Percentiles rank a stretch among this genome's conserved stretches.
Conservation (phyloP, 2,329 filamentous ascomycete species). For the Penicillium rolfsii region DNA sequence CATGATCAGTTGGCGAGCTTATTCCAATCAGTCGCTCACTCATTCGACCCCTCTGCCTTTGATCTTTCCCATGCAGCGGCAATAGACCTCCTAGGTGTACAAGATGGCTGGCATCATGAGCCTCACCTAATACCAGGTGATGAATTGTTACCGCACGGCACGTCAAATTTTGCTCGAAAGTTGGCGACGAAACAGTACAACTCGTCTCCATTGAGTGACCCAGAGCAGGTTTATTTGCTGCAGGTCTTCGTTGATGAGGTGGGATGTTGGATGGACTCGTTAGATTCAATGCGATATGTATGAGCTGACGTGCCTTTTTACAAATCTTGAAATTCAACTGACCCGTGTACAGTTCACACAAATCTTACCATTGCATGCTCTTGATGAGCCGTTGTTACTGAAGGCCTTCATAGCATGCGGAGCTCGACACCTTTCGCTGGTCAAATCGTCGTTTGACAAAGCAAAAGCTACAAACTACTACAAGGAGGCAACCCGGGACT, state of each 20-base stretch:
- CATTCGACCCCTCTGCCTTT: slow-evolving; percentile 53
- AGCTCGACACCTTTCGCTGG: slow-evolving; percentile 75
- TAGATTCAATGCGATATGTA: slow-evolving; percentile 79
- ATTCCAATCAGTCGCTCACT: slow-evolving; percentile 56
- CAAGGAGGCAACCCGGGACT: slow-evolving; percentile 77
- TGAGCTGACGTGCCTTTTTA: slow-evolving; percentile 25
- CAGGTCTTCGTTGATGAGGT: slow-evolving; percentile 91
- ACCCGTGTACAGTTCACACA: slow-evolving; percentile 66
- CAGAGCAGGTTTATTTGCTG: slow-evolving; percentile 85
- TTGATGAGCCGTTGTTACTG: slow-evolving; percentile 83
- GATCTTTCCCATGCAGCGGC: slow-evolving; percentile 46
- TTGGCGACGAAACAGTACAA: slow-evolving; percentile 48
- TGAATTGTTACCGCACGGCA: slow-evolving; percentile 33
- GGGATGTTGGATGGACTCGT: slow-evolving; percentile 89
- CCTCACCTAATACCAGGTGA: slow-evolving; percentile 28
- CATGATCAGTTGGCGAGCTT: slow-evolving; percentile 49
- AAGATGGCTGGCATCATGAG: slow-evolving; percentile 28
- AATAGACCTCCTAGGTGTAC: slow-evolving; percentile 33
- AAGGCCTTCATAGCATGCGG: slow-evolving; percentile 90
- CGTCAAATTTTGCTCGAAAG: slow-evolving; percentile 43
- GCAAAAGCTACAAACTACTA: slow-evolving; percentile 83
- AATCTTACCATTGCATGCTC: slow-evolving; percentile 77
- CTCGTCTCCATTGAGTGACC: slow-evolving; percentile 68
- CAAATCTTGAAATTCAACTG: slow-evolving; percentile 10
- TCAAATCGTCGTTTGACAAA: slow-evolving; percentile 70